Evolutionary conservation across 2,329 filamentous ascomycete genomes (phyloP).

Genomic region (Trichothecium sympodiale): DNA sequence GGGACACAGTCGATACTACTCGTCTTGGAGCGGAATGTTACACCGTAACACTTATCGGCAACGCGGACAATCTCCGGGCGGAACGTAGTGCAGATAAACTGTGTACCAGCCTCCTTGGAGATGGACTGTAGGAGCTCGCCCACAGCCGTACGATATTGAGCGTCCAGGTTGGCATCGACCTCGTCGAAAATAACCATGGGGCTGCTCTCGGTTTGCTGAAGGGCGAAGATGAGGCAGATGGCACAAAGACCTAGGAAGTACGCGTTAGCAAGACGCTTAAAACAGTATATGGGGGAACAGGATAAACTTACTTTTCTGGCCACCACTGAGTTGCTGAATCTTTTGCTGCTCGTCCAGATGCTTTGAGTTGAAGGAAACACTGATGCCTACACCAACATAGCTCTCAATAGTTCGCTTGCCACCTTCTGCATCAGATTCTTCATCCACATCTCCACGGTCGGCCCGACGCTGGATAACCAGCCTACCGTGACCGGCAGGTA

Average conservation of each 20-base stretch:
- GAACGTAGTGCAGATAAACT: slow-evolving; percentile 99
- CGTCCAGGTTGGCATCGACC: slow-evolving; percentile 95
- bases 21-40: slow-evolving; percentile 88
- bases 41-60: slow-evolving; percentile 95
- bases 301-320: slow-evolving; percentile 77
- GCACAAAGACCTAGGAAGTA: slow-evolving; percentile 65
- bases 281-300: neutral
- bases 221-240: slow-evolving; percentile 96
- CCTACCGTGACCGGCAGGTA: slow-evolving; percentile 83
- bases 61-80: slow-evolving; percentile 91
- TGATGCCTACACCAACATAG: slow-evolving; percentile 92
- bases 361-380: slow-evolving; percentile 97
- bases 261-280: slow-evolving; percentile 9
- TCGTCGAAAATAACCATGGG: slow-evolving; percentile 99
- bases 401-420: slow-evolving; percentile 59
- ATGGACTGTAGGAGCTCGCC: slow-evolving; percentile 78
- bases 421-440: slow-evolving; percentile 57
- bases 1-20: slow-evolving; percentile 87
- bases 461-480: slow-evolving; percentile 87
- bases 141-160: slow-evolving; percentile 93
- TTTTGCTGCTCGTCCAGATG: slow-evolving; percentile 91
- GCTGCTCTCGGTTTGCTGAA: slow-evolving; percentile 92
- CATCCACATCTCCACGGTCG: slow-evolving; percentile 47
- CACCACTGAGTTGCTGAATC: slow-evolving; percentile 93
- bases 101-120: slow-evolving; percentile 51